Evolutionary conservation across 1,284 basidiomycete genomes (phyloP), one percentile per base, ranked within the genome.

Genomic region (Apiotrichum laibachii): DNA sequence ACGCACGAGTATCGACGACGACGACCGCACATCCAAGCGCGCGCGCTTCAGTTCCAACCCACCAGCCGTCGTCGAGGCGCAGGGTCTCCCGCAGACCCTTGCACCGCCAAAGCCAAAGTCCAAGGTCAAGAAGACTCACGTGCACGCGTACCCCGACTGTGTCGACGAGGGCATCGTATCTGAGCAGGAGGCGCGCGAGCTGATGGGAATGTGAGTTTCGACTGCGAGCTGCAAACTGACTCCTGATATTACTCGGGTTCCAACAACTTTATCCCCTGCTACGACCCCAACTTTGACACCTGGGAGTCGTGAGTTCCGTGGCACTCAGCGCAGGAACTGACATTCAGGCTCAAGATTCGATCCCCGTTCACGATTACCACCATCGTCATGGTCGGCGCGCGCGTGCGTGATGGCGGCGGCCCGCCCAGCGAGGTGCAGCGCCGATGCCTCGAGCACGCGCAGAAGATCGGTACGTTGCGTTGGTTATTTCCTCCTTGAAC

Each of bases 301-400:
- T 93, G 85, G 77, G 89, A 92, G 26, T 69, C 71, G 69, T 75
- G 53, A 67, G 72, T 66, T 13, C 9, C 6, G 16, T 16, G 9
- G 12, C 8, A 21, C 10, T 2, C 1, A n/a, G n/a, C n/a, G n/a
- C 12, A 15, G n/a, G 2, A 10, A 19, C 21, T 46, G 37, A 42
- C 22, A 35, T 13, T 2, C 47, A 71, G 69, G 19, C 65, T 77
- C 18, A 71, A 73, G n/a, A 40, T 67, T 18, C 65, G 77, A 35
- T 76, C 75, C 7, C 78, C 78, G 0, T 80, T 78, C 60, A 74
- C 69, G 13, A 67, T 78, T 47, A 86, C 92, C 64, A 85, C 86
- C 37, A 92, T 95, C 40, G 90, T 91, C 70, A 90, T 91, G 86
- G 89, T 92, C 31, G 92, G 89, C 8, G 87, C 90, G 11, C 85